phyloP scores from a whole-genome alignment of 495 filamentous ascomycete genomes.

The Lepraria neglecta region DNA sequence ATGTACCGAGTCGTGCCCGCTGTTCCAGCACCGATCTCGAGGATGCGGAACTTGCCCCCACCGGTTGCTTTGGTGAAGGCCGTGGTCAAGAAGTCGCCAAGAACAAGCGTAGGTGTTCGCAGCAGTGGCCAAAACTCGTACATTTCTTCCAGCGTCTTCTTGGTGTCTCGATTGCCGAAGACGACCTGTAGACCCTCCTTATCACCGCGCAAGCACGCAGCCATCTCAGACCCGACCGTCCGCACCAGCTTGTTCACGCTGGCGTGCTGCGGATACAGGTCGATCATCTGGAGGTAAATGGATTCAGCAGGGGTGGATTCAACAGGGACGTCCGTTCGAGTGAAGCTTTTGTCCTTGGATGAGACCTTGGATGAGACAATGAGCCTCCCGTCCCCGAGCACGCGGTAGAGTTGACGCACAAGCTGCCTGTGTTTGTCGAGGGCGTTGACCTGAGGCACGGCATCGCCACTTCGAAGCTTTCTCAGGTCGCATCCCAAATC shows the following conservation, averaged over 20 bases:
- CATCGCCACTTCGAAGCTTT: constrained; percentile 23
- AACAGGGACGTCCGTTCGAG: constrained; percentile 5
- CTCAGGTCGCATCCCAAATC: constrained; percentile 27
- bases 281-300: constrained; percentile 15
- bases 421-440: constrained; percentile 31
- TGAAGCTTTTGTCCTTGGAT: not conserved
- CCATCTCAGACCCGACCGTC: constrained; percentile 31
- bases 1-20: constrained; percentile 39
- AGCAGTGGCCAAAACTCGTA: constrained; percentile 33
- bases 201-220: constrained; percentile 32
- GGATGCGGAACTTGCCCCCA: constrained; percentile 25
- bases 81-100: constrained; percentile 23
- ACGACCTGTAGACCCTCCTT: constrained; percentile 33
- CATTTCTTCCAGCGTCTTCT: constrained; percentile 29
- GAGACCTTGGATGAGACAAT: not conserved
- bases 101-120: constrained; percentile 19
- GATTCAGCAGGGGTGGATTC: constrained; percentile 9
- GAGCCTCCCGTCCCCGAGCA: constrained; percentile 34
- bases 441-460: constrained; percentile 25
- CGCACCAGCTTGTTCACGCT: constrained; percentile 30
- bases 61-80: constrained; percentile 10
- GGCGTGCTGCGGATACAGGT: constrained; percentile 28
- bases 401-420: constrained; percentile 30
- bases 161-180: constrained; percentile 31
- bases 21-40: constrained; percentile 39